Evolutionary conservation across 192 early-diverging fungal species (phyloP).

Genomic region (Glomus cerebriforme): DNA sequence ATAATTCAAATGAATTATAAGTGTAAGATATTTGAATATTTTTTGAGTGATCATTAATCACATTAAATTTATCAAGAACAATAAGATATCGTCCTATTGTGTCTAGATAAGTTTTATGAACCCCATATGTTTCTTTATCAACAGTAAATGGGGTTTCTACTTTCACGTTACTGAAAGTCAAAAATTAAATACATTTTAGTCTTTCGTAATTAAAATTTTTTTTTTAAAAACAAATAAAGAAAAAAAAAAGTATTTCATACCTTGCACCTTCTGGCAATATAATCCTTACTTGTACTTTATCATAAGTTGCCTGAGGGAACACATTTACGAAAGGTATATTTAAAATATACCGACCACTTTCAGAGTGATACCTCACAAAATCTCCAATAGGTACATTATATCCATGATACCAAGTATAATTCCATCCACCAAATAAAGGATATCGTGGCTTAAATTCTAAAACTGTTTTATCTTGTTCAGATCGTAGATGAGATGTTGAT

Average conservation of each 20-base stretch:
- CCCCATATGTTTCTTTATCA: slow-evolving; percentile 52
- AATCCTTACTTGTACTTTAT: slow-evolving; percentile 67
- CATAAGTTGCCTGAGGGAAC: slow-evolving; percentile 64
- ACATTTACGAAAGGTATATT: slow-evolving; percentile 70
- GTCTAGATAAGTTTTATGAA: slow-evolving; percentile 85
- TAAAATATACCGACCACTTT: slow-evolving; percentile 57
- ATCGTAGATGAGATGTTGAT: slow-evolving; percentile 77
- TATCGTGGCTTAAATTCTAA: slow-evolving; percentile 88
- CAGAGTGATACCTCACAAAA: slow-evolving; percentile 60
- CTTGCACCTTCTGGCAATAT: slow-evolving; percentile 90
- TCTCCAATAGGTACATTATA: slow-evolving; percentile 75
- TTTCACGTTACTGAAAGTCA: slow-evolving; percentile 59
- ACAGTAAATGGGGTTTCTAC: slow-evolving; percentile 64
- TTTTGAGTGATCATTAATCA: slow-evolving; percentile 69
- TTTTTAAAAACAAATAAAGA: background rate
- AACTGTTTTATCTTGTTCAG: slow-evolving; percentile 51
- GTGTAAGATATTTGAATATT: slow-evolving; percentile 60
- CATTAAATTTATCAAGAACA: slow-evolving; percentile 64
- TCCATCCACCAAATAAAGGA: slow-evolving; percentile 96
- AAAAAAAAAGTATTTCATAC: slow-evolving; percentile 45
- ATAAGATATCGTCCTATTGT: slow-evolving; percentile 86
- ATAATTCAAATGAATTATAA: slow-evolving; percentile 43
- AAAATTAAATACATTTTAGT: background rate
- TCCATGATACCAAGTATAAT: slow-evolving; percentile 93
- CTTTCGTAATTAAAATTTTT: background rate